These are phyloP conservation scores for Epichloe festucae DNA, from an alignment of 2,329 filamentous ascomycete genomes.

Conservation along the genomic window DNA sequence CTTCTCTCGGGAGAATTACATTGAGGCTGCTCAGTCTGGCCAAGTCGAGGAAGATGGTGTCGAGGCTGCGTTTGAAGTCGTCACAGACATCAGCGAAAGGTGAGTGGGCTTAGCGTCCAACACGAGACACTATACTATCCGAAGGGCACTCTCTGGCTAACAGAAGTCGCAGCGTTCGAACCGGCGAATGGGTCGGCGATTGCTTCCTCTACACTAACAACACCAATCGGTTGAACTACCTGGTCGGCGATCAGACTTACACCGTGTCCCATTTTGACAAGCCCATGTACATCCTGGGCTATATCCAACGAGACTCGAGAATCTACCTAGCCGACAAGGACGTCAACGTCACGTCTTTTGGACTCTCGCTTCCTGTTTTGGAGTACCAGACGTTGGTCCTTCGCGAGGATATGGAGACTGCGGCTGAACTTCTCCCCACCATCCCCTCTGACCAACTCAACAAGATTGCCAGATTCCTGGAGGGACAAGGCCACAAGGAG, in stretches of 20 bases:
- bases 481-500: conserved; percentile 95
- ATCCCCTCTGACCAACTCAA: conserved; percentile 92
- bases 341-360: conserved; percentile 79
- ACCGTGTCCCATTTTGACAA: conserved; percentile 95
- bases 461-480: conserved; percentile 94
- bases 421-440: conserved; percentile 68
- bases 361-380: conserved; percentile 79
- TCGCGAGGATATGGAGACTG: conserved; percentile 83
- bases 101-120: conserved; percentile 22
- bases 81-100: conserved; percentile 90
- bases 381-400: conserved; percentile 96
- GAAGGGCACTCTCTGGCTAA: not conserved
- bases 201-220: conserved; percentile 98
- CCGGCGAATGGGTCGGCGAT: conserved; percentile 95
- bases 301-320: conserved; percentile 87
- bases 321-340: conserved; percentile 96
- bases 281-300: conserved; percentile 87
- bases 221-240: conserved; percentile 92
- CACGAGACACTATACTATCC: not conserved
- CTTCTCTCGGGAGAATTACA: conserved; percentile 79
- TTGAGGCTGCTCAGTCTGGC: conserved; percentile 69
- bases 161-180: conserved; percentile 55
- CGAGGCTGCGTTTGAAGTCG: conserved; percentile 89
- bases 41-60: conserved; percentile 83
- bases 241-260: conserved; percentile 95